Evolutionary conservation across 331 rosid species (phyloP).

Genomic region (Quercus tomentella): DNA sequence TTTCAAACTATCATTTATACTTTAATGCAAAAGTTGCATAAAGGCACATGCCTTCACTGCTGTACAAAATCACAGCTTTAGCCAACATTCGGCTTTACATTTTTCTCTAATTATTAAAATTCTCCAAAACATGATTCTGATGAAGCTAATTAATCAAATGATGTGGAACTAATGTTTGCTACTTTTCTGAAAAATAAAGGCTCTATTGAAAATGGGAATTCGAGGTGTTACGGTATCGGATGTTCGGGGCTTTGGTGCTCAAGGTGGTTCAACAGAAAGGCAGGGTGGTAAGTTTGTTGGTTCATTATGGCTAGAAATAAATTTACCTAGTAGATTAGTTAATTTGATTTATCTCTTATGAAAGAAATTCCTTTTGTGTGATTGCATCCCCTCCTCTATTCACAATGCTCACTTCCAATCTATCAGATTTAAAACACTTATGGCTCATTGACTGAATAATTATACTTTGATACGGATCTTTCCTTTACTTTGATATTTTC

Average conservation of each 20-base stretch:
- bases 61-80: background rate
- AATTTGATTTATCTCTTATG: background rate
- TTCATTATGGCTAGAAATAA: background rate
- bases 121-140: background rate
- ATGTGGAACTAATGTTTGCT: conserved; percentile 1
- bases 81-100: background rate
- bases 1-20: background rate
- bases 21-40: background rate
- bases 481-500: background rate
- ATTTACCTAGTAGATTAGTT: background rate
- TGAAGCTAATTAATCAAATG: background rate
- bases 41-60: background rate
- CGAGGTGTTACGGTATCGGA: conserved; percentile 92
- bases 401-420: background rate
- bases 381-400: background rate
- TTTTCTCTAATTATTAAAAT: background rate
- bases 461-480: background rate
- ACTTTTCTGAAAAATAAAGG: conserved; percentile 39
- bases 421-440: background rate
- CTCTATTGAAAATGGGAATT: conserved; percentile 78
- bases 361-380: background rate
- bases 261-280: conserved; percentile 93
- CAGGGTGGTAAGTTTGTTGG: conserved; percentile 66
- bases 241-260: conserved; percentile 89
- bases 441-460: background rate